phyloP scores from a whole-genome alignment of 1,284 basidiomycete genomes.

The Thecaphora thlaspeos region DNA sequence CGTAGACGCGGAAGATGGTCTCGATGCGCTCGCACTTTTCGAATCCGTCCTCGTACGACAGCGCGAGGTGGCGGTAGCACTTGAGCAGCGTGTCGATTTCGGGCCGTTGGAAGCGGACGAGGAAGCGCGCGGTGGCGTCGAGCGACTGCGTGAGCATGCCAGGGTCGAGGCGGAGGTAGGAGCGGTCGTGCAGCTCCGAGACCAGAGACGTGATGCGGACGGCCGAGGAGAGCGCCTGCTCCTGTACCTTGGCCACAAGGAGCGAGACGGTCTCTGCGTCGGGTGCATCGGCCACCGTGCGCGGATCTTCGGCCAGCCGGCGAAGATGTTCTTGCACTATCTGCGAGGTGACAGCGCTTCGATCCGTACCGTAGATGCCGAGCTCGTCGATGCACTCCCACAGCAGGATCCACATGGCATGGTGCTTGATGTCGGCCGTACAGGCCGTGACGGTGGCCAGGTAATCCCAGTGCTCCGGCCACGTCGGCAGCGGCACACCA shows the following conservation, averaged over 20 bases:
- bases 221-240: conserved; percentile 79
- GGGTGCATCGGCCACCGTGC: conserved; percentile 45
- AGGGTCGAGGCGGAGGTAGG: conserved; percentile 45
- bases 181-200: conserved; percentile 54
- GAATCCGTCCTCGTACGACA: conserved; percentile 70
- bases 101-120: conserved; percentile 52
- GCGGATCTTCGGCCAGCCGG: conserved; percentile 61
- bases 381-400: conserved; percentile 69
- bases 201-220: conserved; percentile 80
- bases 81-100: conserved; percentile 79
- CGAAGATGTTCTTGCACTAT: conserved; percentile 16
- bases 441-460: conserved; percentile 74
- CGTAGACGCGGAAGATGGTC: conserved; percentile 6
- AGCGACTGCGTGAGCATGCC: conserved; percentile 28
- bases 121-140: conserved; percentile 23
- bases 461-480: conserved; percentile 84
- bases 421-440: conserved; percentile 82
- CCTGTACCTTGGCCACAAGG: conserved; percentile 52
- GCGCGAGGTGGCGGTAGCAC: conserved; percentile 78
- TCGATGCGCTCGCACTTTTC: conserved; percentile 57
- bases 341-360: conserved; percentile 20
- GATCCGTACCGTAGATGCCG: conserved; percentile 63
- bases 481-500: conserved; percentile 71
- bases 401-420: conserved; percentile 70
- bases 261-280: conserved; percentile 33